A percentile compares a stretch with the other conserved stretches of the same genome.
These are phyloP conservation scores for Gryganskiella cystojenkinii DNA, from an alignment of 192 early-diverging fungal species.

Conservation along the genomic window DNA sequence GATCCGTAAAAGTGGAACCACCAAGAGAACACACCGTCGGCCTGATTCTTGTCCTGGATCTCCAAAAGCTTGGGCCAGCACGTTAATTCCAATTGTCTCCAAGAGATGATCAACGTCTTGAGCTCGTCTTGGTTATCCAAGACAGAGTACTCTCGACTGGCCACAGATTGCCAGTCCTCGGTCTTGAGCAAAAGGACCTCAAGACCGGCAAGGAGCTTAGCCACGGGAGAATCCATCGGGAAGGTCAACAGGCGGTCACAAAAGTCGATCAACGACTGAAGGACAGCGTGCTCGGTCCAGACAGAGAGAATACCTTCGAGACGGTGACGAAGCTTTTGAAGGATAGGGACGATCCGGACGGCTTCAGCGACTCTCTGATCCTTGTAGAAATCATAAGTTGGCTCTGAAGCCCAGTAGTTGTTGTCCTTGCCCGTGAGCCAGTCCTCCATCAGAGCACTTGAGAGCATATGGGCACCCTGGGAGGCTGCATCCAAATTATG, in stretches of 20 bases:
- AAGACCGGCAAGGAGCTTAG: slow-evolving; percentile 90
- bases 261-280: slow-evolving; percentile 79
- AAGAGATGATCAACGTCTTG: slow-evolving; percentile 79
- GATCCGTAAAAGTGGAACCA: slow-evolving; percentile 92
- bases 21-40: slow-evolving; percentile 72
- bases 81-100: slow-evolving; percentile 93
- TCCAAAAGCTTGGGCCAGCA: slow-evolving; percentile 90
- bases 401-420: slow-evolving; percentile 54
- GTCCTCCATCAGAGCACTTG: slow-evolving; percentile 62
- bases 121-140: slow-evolving; percentile 75
- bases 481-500: slow-evolving; percentile 60
- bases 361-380: slow-evolving; percentile 84
- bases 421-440: slow-evolving; percentile 51
- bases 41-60: slow-evolving; percentile 79
- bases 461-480: slow-evolving; percentile 61
- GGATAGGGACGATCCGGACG: slow-evolving; percentile 67
- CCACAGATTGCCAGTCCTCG: slow-evolving; percentile 95
- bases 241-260: slow-evolving; percentile 70
- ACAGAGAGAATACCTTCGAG: slow-evolving; percentile 71
- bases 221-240: slow-evolving; percentile 82
- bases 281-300: slow-evolving; percentile 94
- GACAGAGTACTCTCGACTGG: slow-evolving; percentile 82
- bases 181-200: slow-evolving; percentile 90
- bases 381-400: slow-evolving; percentile 91
- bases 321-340: slow-evolving; percentile 68